These are phyloP conservation scores for Gamarada debralockiae DNA, from an alignment of 495 filamentous ascomycete species.

Conservation along the genomic window DNA sequence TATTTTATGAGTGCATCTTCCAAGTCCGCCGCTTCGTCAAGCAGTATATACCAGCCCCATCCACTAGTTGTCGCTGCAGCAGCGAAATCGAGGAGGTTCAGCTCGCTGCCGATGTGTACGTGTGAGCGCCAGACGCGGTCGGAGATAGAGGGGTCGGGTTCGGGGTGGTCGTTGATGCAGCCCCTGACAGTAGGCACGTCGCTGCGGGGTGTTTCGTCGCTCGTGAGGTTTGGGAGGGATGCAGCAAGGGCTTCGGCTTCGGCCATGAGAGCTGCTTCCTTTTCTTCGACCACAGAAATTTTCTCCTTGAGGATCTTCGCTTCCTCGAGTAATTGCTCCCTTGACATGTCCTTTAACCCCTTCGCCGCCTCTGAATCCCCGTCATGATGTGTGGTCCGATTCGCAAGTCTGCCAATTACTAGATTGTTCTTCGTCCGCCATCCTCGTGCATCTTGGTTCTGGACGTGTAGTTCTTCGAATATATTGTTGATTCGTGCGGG, in stretches of 20 bases:
- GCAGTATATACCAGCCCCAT: conserved; percentile 96
- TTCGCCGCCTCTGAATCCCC: conserved; percentile 32
- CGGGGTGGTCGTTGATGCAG: conserved; percentile 74
- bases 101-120: conserved; percentile 74
- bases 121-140: conserved; percentile 61
- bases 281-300: conserved; percentile 53
- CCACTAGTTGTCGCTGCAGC: conserved; percentile 73
- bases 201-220: conserved; percentile 69
- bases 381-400: conserved; percentile 32
- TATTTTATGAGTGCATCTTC: conserved; percentile 93
- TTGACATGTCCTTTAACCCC: conserved; percentile 26
- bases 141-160: conserved; percentile 44
- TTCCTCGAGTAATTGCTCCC: conserved; percentile 54
- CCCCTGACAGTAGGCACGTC: conserved; percentile 51
- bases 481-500: conserved; percentile 67
- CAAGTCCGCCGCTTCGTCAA: conserved; percentile 82
- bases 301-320: conserved; percentile 65
- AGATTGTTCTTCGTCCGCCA: conserved; percentile 57
- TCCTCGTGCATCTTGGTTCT: conserved; percentile 48
- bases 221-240: conserved; percentile 83
- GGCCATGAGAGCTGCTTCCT: conserved; percentile 53
- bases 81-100: conserved; percentile 82
- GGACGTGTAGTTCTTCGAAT: conserved; percentile 58
- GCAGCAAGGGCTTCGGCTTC: conserved; percentile 74
- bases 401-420: conserved; percentile 43